Base-by-base conservation (phyloP, 2,329 filamentous ascomycete genomes). In the Mycosphaerella arachidis region DNA sequence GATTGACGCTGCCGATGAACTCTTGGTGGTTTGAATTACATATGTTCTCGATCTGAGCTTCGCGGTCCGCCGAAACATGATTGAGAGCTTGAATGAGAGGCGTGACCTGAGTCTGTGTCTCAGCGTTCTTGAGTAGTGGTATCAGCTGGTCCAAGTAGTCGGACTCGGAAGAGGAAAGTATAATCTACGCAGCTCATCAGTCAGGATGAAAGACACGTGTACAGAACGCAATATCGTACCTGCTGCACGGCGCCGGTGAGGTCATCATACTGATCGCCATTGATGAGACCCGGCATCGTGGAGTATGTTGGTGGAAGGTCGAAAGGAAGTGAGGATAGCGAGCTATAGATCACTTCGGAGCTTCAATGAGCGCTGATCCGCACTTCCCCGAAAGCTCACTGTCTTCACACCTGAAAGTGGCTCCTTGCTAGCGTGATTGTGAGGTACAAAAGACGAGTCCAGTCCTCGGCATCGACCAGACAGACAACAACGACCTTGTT, bases 111-210 rank as follows among this genome's bases (percentile, higher is more conserved):
- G 72, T 90, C 88, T 57, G 90, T 86, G 68, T 86, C 82, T 63
- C 90, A 86, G 67, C 92, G 82, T 97, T 93, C 79, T 92, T 94
- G 64, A 99, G 87, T 1, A 95, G 90, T 9, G 92, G 93, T 52
- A 97, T 96, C 54, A 99, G 80, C 72, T 97, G 93, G 73, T 97
- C 94, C 64, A 99, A 86, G 71, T 97, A 97, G 70, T 99, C 94
- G 53, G 88, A 84, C 71, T 97, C 93, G 24, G 92, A 92, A 12
- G 92, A 89, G 1, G 93, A 92, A 68, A 96, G 86, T 63, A 97
- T 92, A 67, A 97, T 95, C 91, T 99, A 72, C 3, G 52, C 68
- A 12, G 29, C 46, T 48, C 30, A 62, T 68, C 50, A 69, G 66
- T 45, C 13, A n/a, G 33, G 13, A 7, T 31, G 20, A 24, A 31